Base-by-base conservation (phyloP, 2,329 filamentous ascomycete species). In the Aspergillus neotritici region DNA sequence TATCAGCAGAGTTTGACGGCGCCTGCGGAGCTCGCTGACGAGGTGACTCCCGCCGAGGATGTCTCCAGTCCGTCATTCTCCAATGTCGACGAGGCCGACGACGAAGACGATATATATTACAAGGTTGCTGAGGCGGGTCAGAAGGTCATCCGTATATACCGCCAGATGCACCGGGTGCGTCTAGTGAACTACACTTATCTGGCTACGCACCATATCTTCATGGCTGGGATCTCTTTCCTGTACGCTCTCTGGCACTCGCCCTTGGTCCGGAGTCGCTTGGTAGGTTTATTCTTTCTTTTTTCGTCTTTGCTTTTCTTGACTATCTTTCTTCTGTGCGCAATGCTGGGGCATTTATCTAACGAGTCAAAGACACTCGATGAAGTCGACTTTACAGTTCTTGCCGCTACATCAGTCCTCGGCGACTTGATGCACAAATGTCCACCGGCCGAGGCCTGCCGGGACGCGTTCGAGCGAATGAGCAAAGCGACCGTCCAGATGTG, bases 181-280 rank as follows among this genome's bases (percentile, higher is more conserved):
- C 76, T 96, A 32, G 91, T 97, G 42, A 97, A 95, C 66, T 95
- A 96, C 63, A 97, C 91, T 0, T 97, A 94, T 65, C 72, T 97
- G 41, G 90, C 93, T 2, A 96, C 93, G 0, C 91, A 97, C 63
- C 90, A 97, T 66, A 75, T 97, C 5, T 97, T 97, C 70, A 96
- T 95, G 86, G 91, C 91, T 21, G 91, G 79, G 38, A 83, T 97
- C 46, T 94, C 91, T 16, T 97, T 96, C 65, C 76, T 97, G 2
- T 97, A 96, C 66, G 90, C 93, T 14, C 93, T 97, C 45, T 97
- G 91, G 91, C 91, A 97, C 67, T 96, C 91, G 9, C 82, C 87
- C 5, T 78, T 87, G 41, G 91, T 97, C 38, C 80, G 91, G 56
- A 89, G 85, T 63, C 82, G 87, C 44, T 72, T 97, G 66, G 87